Base-by-base conservation (phyloP, 768 basidiomycete species). In the Mycena filopes region DNA sequence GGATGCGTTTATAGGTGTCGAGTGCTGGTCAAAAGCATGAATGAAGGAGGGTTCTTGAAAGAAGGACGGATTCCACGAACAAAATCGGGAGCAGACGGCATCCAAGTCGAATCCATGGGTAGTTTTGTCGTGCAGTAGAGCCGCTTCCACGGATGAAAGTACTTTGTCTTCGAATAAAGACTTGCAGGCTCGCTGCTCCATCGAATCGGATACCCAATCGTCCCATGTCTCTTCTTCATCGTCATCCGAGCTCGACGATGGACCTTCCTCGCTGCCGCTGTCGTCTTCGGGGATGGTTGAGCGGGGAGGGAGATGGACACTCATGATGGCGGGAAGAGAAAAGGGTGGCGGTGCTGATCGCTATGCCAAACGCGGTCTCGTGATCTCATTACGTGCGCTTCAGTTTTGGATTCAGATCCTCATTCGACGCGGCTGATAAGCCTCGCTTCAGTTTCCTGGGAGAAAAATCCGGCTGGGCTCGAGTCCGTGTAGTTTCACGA, bases 171-270 rank as follows among this genome's bases (percentile, higher is more conserved):
- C 92, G 73, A 96, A 96, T 26, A 96, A 83, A 0, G 94, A 94
- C 70, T 76, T 80, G 75, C 90, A 93, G 12, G 85, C 73, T 48
- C 79, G 82, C 46, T 80, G 81, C 51, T 76, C 75, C 45, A 78
- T 78, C 21, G 89, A 88, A 76, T 93, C 92, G 18, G 90, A 91
- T 15, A 86, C 80, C 93, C 92, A 94, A 72, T 93, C 93, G 50
- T 91, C 90, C 83, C 89, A 94, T 56, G 82, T 89, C 66, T 91
- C 80, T 41, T 93, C 90, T 18, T 82, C 78, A 13, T 80, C 80
- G 51, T 76, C 75, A 1, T 51, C 62, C 8, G 31, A 8, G 75
- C 78, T 38, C 78, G 82, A 28, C 72, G 70, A n/a, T 2, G 25
- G 45, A 38, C 48, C 70, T 15, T 75, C 77, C 15, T 73, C 72